Evolutionary conservation across 192 early-diverging fungal genomes (phyloP), one percentile per base, ranked within the genome.

Genomic region (Gryganskiella cystojenkinii): DNA sequence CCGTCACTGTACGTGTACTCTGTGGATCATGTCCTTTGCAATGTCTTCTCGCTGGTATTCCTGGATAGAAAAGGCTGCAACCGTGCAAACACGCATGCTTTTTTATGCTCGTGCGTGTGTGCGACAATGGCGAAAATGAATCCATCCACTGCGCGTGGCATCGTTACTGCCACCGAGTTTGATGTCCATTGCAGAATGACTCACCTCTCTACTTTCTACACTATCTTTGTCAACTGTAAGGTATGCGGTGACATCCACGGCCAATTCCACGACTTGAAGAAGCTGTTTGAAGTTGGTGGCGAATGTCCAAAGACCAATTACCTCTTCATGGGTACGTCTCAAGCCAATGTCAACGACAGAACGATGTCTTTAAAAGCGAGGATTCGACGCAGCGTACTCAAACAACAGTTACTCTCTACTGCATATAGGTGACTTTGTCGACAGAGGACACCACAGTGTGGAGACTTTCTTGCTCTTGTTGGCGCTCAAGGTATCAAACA

Each of bases 241-340:
- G 91, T 94, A 49, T 94, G 93, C 64, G 97, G 97, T 55, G 97
- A 99, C 71, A 99, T 99, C 72, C 97, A 99, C 81, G 97, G 97
- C 43, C 97, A 99, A 73, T 99, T 99, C 79, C 92, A 96, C 82
- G 97, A 99, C 82, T 82, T 99, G 33, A 94, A 92, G 81, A 93
- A 99, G 73, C 90, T 99, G 27, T 96, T 99, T 71, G 82, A 85
- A 64, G 95, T 96, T 60, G 97, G 97, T 68, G 96, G 95, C 56
- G 94, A 96, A 73, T 95, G 90, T 59, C 97, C 97, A 5, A 94
- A 96, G 64, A 99, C 97, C 45, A 99, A 97, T 83, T 99, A 99
- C 70, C 84, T 99, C 63, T 99, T 99, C 80, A 95, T 99, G 93
- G 97, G 94, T 80, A 85, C 42, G 10, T 8, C 25, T n/a, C n/a